Evolutionary conservation across 495 filamentous ascomycete species (phyloP).

Genomic region (Penicillium steckii): DNA sequence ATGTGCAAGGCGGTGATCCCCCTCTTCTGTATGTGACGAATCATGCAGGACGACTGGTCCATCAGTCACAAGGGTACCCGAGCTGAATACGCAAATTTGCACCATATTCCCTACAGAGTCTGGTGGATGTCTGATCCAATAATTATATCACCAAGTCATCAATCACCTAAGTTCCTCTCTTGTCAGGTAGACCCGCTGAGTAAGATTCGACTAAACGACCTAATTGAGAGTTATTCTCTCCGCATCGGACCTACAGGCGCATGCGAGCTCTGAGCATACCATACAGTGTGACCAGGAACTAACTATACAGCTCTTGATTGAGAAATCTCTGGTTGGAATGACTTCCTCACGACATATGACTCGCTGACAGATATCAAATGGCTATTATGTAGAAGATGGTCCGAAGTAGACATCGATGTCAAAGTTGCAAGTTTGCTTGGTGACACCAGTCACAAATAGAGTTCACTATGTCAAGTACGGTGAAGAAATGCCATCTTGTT

Average conservation of each 20-base stretch:
- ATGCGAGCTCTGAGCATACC: not conserved
- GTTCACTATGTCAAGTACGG: slow-evolving; percentile 6
- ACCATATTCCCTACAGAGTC: not conserved
- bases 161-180: not conserved
- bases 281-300: not conserved
- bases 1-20: not conserved
- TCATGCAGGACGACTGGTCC: not conserved
- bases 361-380: too few relatives aligned
- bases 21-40: not conserved
- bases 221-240: not conserved
- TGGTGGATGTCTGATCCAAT: not conserved
- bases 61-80: not conserved
- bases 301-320: too few relatives aligned
- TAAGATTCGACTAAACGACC: not conserved
- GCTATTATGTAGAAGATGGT: too few relatives aligned
- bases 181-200: not conserved
- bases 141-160: not conserved
- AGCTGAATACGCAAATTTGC: not conserved
- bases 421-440: not conserved
- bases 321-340: too few relatives aligned
- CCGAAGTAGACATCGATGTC: not conserved
- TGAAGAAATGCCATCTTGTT: slow-evolving; percentile 4
- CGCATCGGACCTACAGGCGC: not conserved
- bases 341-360: too few relatives aligned
- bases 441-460: not conserved